Conservation (phyloP, 2,329 filamentous ascomycete genomes). For the Cordyceps cateniannulata region DNA sequence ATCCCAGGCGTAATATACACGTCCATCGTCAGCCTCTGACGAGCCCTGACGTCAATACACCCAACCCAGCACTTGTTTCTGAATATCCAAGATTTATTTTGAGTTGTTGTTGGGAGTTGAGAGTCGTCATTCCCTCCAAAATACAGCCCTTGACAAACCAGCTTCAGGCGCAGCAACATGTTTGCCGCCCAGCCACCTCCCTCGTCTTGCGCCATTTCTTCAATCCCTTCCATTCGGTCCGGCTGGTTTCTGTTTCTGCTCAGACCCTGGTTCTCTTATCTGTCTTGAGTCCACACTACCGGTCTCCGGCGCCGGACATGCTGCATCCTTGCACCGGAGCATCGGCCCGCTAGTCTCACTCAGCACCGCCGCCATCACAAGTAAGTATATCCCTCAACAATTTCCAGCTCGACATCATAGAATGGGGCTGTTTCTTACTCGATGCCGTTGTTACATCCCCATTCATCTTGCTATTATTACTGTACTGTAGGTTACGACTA, state of each 20-base stretch:
- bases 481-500: not conserved
- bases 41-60: not conserved
- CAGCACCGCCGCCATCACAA: not conserved
- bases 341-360: constrained; percentile 11
- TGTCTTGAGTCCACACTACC: not conserved
- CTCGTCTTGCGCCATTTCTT: constrained; percentile 3
- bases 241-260: not conserved
- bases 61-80: too few species aligned
- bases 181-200: not conserved
- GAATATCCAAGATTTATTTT: too few species aligned
- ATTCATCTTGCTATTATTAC: not conserved
- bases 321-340: constrained; percentile 2
- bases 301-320: constrained; percentile 2
- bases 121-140: too few species aligned
- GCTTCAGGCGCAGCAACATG: too few species aligned
- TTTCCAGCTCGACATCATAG: not conserved
- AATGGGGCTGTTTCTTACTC: not conserved
- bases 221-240: not conserved
- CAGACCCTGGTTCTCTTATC: not conserved
- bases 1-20: not conserved
- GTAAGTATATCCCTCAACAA: constrained; percentile 4
- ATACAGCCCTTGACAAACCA: too few species aligned
- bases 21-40: not conserved
- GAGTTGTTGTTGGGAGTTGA: too few species aligned
- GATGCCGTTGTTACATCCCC: not conserved